phyloP scores from a whole-genome alignment of 2,329 filamentous ascomycete genomes.

The Rhynchosporium agropyri region DNA sequence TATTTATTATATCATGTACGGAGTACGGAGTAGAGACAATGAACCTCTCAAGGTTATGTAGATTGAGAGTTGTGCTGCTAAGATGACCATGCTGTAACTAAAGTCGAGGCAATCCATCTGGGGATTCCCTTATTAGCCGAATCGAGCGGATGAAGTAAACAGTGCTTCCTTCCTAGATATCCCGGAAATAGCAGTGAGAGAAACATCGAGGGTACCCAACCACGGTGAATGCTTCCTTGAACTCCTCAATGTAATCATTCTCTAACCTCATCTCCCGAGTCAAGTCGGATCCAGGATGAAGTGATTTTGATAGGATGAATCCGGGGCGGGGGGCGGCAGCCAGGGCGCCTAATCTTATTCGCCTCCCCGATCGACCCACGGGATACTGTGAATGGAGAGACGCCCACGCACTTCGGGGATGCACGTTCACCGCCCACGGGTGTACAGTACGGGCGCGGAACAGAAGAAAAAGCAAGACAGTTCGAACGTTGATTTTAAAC shows the following conservation, averaged over 20 bases:
- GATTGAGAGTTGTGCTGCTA: neutral
- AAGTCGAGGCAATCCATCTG: too few relatives aligned
- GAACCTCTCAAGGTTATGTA: neutral
- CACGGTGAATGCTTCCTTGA: neutral
- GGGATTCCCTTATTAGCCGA: neutral
- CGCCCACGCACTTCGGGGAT: conserved; percentile 20
- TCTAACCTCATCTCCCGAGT: neutral
- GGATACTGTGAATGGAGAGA: conserved; percentile 22
- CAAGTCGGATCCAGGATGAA: conserved; percentile 8
- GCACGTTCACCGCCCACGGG: conserved; percentile 21
- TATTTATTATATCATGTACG: conserved; percentile 1
- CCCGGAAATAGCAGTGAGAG: neutral
- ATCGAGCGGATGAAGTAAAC: neutral
- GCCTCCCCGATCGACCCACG: conserved; percentile 23
- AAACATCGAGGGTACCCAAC: neutral
- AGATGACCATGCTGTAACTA: too few relatives aligned
- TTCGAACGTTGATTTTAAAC: neutral
- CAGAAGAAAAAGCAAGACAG: conserved; percentile 2
- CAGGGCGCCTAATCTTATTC: conserved; percentile 35
- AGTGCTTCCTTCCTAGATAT: neutral
- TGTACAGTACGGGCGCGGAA: conserved; percentile 9
- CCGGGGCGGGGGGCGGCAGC: conserved; percentile 20
- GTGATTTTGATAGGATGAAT: conserved; percentile 31
- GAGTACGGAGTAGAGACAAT: too few relatives aligned
- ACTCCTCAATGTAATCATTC: neutral